Percentiles rank a stretch among this genome's conserved stretches.
These are phyloP conservation scores for Cokeromyces recurvatus DNA, from an alignment of 371 early-diverging fungal genomes.

Conservation along the genomic window DNA sequence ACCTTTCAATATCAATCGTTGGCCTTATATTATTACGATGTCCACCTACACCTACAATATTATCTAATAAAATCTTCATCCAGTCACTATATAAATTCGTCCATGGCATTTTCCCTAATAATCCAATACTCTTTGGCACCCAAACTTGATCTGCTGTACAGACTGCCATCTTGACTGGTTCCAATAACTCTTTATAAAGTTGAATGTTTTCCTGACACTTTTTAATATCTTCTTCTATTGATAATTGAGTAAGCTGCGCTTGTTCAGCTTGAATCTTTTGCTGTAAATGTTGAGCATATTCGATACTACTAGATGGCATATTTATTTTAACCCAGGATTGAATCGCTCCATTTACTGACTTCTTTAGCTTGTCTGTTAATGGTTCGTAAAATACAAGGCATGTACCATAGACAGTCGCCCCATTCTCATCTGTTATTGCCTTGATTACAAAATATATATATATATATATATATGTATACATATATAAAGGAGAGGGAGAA, in stretches of 20 bases:
- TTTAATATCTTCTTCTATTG: constrained; percentile 35
- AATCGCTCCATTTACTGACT: constrained; percentile 46
- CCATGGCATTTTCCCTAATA: constrained; percentile 72
- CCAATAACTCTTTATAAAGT: constrained; percentile 61
- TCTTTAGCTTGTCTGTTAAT: constrained; percentile 28
- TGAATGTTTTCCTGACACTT: constrained; percentile 66
- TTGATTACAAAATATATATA: background rate
- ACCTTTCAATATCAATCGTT: constrained; percentile 50
- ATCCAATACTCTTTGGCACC: constrained; percentile 69
- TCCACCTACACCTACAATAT: constrained; percentile 55
- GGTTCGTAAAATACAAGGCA: constrained; percentile 67
- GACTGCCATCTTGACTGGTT: constrained; percentile 56
- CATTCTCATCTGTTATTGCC: constrained; percentile 70
- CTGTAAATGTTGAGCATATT: constrained; percentile 49
- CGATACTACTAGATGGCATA: constrained; percentile 51
- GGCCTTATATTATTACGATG: constrained; percentile 28
- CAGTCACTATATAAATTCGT: constrained; percentile 74
- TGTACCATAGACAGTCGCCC: constrained; percentile 65
- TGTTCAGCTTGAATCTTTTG: constrained; percentile 37
- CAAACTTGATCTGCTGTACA: constrained; percentile 59
- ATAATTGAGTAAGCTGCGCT: constrained; percentile 13
- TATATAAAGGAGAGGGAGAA: too few species aligned
- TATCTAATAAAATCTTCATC: constrained; percentile 61
- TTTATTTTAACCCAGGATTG: constrained; percentile 48
- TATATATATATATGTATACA: background rate